Conservation (phyloP, 805 yeast species). For the Candida vaughaniae region DNA sequence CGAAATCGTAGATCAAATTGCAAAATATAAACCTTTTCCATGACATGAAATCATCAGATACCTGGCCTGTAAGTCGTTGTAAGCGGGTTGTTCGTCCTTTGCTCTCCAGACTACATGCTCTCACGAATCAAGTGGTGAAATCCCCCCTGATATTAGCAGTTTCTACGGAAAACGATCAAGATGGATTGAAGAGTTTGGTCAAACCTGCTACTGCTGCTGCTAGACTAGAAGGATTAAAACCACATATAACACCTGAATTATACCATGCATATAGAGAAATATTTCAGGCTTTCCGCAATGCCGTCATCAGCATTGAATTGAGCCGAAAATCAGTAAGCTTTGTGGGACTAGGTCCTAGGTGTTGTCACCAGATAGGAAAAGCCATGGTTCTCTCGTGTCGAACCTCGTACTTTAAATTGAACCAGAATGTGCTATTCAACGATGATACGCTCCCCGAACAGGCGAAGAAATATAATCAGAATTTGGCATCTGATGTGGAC, state of each 20-base stretch:
- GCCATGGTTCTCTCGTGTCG: slow-evolving; percentile 33
- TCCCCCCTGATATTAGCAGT: slow-evolving; percentile 18
- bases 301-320: slow-evolving; percentile 15
- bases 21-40: no score
- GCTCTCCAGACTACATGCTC: slow-evolving; percentile 32
- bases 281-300: slow-evolving; percentile 27
- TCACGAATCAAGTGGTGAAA: slow-evolving; percentile 27
- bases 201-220: slow-evolving; percentile 19
- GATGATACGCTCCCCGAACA: slow-evolving; percentile 24
- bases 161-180: no score
- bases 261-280: slow-evolving; percentile 30
- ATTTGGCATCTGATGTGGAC: slow-evolving; percentile 34
- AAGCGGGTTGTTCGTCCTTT: slow-evolving; percentile 38
- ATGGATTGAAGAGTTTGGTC: no score
- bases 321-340: neutral
- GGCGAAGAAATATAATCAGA: slow-evolving; percentile 20
- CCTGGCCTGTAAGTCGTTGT: slow-evolving; percentile 18
- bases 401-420: slow-evolving; percentile 32
- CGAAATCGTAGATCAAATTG: no score
- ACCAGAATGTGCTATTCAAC: slow-evolving; percentile 26
- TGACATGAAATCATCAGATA: neutral
- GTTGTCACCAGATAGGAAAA: slow-evolving; percentile 28
- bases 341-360: slow-evolving; percentile 12
- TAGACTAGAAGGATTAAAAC: slow-evolving; percentile 25
- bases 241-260: slow-evolving; percentile 26